A percentile compares a stretch with the other conserved stretches of the same genome.
phyloP scores from a whole-genome alignment of 148 eudicot species.

The Tetragonia tetragonoides region DNA sequence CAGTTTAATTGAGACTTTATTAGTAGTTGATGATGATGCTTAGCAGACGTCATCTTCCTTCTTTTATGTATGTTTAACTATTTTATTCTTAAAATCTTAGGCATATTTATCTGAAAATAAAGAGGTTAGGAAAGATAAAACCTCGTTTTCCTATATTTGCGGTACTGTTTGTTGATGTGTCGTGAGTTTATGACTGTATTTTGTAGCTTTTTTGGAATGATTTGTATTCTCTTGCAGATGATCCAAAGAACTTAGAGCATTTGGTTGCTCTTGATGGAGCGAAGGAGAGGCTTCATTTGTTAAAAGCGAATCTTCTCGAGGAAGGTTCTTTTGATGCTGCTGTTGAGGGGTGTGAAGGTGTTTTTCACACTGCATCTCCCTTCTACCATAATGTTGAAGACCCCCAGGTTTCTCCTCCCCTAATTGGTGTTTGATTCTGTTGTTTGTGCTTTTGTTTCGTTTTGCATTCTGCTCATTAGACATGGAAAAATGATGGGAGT shows the following conservation, averaged over 20 bases:
- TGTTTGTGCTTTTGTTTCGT: not conserved
- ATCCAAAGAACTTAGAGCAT: constrained; percentile 41
- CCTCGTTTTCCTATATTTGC: not conserved
- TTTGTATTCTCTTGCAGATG: constrained; percentile 21
- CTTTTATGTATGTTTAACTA: too few species aligned
- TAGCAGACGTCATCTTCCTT: too few species aligned
- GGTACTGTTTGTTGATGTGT: not conserved
- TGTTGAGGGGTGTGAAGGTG: constrained; percentile 42
- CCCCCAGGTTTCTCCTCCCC: constrained; percentile 31
- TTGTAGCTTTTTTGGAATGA: not conserved
- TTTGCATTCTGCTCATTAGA: constrained; percentile 2
- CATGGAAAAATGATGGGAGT: not conserved
- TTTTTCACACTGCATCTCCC: constrained; percentile 54
- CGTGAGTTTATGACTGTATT: not conserved
- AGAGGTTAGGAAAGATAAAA: not conserved
- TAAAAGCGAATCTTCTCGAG: constrained; percentile 37
- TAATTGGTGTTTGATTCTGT: not conserved
- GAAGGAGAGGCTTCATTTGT: constrained; percentile 37
- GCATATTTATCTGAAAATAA: not conserved
- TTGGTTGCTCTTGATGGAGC: constrained; percentile 47
- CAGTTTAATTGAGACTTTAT: too few species aligned
- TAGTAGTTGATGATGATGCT: too few species aligned
- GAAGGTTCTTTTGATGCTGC: constrained; percentile 47
- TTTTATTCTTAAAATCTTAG: too few species aligned
- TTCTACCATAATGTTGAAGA: constrained; percentile 19